phyloP scores from a whole-genome alignment of 176 grass and related monocot genomes.

The Bolboschoenus planiculmis region DNA sequence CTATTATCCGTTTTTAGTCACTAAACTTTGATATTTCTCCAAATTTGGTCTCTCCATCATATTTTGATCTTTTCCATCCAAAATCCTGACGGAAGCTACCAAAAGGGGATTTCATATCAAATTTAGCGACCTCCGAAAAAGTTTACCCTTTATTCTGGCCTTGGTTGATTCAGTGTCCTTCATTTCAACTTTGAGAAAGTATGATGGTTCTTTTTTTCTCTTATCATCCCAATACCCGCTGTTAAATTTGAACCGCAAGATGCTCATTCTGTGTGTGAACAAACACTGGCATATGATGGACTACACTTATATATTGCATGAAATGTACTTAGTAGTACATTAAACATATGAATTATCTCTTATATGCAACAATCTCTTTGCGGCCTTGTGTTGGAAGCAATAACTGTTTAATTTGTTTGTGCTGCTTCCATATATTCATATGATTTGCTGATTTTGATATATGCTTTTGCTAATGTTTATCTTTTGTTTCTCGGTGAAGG shows the following conservation, averaged over 20 bases:
- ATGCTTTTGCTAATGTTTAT: background rate
- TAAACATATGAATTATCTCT: background rate
- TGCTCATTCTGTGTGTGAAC: background rate
- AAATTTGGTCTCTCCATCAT: no score
- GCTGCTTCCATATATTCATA: background rate
- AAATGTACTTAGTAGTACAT: background rate
- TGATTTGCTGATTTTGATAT: background rate
- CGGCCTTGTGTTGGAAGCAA: background rate
- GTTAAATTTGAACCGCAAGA: background rate
- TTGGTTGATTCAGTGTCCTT: background rate
- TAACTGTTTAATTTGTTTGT: background rate
- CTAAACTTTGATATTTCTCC: no score
- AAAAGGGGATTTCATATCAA: no score
- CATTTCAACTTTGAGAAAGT: background rate
- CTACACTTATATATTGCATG: background rate
- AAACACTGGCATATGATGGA: background rate
- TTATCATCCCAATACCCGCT: no score
- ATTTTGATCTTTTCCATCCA: no score
- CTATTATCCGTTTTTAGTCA: no score
- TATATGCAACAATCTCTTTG: background rate
- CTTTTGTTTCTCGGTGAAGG: conserved; percentile 28
- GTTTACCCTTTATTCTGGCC: no score
- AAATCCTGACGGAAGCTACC: no score
- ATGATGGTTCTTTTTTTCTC: no score
- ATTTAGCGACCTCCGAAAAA: no score